Evolutionary conservation across 2,329 filamentous ascomycete species (phyloP).

Genomic region (Sporothrix phasma): DNA sequence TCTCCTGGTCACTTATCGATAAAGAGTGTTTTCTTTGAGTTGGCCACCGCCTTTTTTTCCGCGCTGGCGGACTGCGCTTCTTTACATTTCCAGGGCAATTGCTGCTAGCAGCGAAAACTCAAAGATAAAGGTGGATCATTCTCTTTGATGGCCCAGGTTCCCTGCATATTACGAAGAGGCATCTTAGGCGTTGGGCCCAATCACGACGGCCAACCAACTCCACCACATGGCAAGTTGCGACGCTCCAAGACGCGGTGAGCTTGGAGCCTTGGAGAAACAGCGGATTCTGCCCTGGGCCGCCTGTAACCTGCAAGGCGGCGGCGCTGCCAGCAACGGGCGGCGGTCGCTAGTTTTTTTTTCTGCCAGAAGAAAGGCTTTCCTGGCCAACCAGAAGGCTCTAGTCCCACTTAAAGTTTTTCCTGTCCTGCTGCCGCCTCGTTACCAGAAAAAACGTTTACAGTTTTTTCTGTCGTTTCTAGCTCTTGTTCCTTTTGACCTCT

Average conservation of each 20-base stretch:
- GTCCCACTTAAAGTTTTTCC: slow-evolving; percentile 19
- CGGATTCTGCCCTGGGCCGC: slow-evolving; percentile 1
- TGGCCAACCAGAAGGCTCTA: slow-evolving; percentile 15
- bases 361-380: slow-evolving; percentile 12
- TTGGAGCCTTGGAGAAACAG: neutral
- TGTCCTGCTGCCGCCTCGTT: neutral
- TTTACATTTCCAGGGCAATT: slow-evolving; percentile 1
- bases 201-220: neutral
- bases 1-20: slow-evolving; percentile 18
- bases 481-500: slow-evolving; percentile 5
- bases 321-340: neutral
- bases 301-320: neutral
- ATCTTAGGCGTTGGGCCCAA: neutral
- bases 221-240: neutral
- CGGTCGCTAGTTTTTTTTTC: slow-evolving; percentile 5
- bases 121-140: neutral
- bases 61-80: neutral
- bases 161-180: neutral
- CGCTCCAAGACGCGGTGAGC: slow-evolving; percentile 9
- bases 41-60: neutral
- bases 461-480: slow-evolving; percentile 1
- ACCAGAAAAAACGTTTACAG: slow-evolving; percentile 17
- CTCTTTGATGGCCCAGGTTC: neutral
- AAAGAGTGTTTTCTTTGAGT: neutral
- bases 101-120: slow-evolving; percentile 1